These are phyloP conservation scores for Mortierella sp. DNA, from an alignment of 371 early-diverging fungal genomes.

Conservation along the genomic window DNA sequence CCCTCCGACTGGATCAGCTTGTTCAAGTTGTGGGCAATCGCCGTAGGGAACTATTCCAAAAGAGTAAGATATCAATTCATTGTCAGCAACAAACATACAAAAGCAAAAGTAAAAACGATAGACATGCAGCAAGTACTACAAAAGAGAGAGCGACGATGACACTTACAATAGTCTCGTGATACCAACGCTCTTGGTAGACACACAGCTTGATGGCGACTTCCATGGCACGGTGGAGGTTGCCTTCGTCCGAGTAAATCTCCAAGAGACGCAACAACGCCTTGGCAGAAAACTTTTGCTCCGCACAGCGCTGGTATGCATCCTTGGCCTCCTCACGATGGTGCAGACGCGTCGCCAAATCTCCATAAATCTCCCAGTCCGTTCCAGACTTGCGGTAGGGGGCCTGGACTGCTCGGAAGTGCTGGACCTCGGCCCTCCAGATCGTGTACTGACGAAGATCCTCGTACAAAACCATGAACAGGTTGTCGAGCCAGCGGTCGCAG, in stretches of 20 bases:
- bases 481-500: conserved; percentile 99
- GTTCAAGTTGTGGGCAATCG: conserved; percentile 86
- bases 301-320: conserved; percentile 89
- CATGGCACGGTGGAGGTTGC: conserved; percentile 84
- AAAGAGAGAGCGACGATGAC: too few relatives aligned
- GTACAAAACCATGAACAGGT: conserved; percentile 97
- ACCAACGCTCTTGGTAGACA: conserved; percentile 84
- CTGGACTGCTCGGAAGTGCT: conserved; percentile 64
- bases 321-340: conserved; percentile 91
- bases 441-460: conserved; percentile 96
- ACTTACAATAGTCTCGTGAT: conserved; percentile 87
- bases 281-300: conserved; percentile 91
- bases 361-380: conserved; percentile 97
- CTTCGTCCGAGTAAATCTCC: conserved; percentile 84
- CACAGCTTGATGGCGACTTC: conserved; percentile 85
- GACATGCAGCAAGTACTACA: too few relatives aligned
- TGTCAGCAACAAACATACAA: not conserved
- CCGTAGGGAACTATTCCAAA: conserved; percentile 82
- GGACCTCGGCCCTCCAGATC: conserved; percentile 83
- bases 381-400: conserved; percentile 88
- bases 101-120: not conserved
- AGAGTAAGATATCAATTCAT: not conserved
- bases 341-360: conserved; percentile 90
- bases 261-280: conserved; percentile 88
- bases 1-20: conserved; percentile 87